A percentile compares a stretch with the other conserved stretches of the same genome.
Evolutionary conservation across 1,284 basidiomycete genomes (phyloP).

Genomic region (Pseudozyma sp.): DNA sequence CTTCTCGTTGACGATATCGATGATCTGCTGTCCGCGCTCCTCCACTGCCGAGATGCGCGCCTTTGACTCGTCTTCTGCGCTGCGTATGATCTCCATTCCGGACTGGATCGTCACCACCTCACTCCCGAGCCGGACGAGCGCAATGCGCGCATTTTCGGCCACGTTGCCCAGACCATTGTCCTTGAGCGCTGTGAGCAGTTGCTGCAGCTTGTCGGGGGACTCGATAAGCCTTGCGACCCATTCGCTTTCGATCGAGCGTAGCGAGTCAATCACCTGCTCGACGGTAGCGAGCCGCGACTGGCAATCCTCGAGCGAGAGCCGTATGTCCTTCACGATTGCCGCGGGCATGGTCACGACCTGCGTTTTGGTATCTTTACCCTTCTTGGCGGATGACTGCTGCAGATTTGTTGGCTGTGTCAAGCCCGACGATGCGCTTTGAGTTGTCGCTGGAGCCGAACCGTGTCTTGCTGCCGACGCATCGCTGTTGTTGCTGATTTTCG

Average conservation of each 20-base stretch:
- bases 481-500: neutral
- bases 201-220: constrained; percentile 21
- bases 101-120: neutral
- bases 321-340: constrained; percentile 1
- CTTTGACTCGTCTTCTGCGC: constrained; percentile 2
- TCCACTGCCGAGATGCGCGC: constrained; percentile 10
- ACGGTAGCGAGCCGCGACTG: constrained; percentile 1
- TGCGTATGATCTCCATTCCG: constrained; percentile 2
- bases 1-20: constrained; percentile 1
- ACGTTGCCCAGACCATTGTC: constrained; percentile 4
- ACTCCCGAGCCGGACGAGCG: constrained; percentile 1
- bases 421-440: too few species aligned
- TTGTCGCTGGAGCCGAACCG: neutral
- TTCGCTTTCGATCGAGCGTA: neutral
- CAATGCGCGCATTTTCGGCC: neutral
- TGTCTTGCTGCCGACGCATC: neutral
- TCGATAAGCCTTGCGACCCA: constrained; percentile 4
- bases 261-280: constrained; percentile 2
- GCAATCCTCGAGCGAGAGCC: constrained; percentile 8
- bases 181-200: constrained; percentile 11
- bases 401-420: neutral
- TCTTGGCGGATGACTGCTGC: neutral
- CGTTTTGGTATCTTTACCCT: neutral
- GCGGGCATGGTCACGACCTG: neutral
- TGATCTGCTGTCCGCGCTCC: constrained; percentile 3